Evolutionary conservation across 2,329 filamentous ascomycete species (phyloP), one percentile per base, ranked within the genome.

Genomic region (Penicillium sp.): DNA sequence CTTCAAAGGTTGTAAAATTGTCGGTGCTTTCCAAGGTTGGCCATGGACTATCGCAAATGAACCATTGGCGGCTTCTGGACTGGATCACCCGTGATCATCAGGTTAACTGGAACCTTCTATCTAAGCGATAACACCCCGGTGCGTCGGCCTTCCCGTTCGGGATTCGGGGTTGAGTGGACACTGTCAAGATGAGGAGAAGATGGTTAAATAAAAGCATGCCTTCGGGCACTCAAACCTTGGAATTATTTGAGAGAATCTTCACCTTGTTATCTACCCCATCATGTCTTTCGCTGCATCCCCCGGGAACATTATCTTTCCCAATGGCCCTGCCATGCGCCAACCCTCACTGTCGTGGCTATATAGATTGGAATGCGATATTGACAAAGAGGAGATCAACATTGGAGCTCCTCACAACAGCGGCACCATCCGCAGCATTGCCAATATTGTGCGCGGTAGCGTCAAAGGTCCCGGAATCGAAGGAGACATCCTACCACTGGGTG

Each of bases 311-410:
- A 51, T 62, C 36, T 67, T 61, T 44, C 57, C 58, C 1, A 44
- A 61, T 31, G 61, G 63, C 13, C 63, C 60, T 5, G 52, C 52
- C 5, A 67, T 68, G 64, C 65, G 65, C 8, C 60, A 54, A 39
- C 64, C 64, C 4, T 46, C 47, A 1, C 42, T 66, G 2, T 54
- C 53, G 16, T 66, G 62, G 45, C 50, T 67, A 6, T 66, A 68
- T 43, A 58, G 62, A 18, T 54, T 67, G 0, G 64, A 66, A 55
- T 67, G 63, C 39, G 56, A 62, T 18, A 67, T 65, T 29, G 54
- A 43, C 9, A 53, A 54, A 31, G 59, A 66, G 2, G 64, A 68
- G 18, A 58, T 66, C 31, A 49, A 64, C 9, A 21, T 67, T 2
- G 62, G 62, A 2, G 57, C 66, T 1, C 62, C 66, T 3, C 61